phyloP scores from a whole-genome alignment of 2,329 filamentous ascomycete species.

The Chaetothyriales sp. region DNA sequence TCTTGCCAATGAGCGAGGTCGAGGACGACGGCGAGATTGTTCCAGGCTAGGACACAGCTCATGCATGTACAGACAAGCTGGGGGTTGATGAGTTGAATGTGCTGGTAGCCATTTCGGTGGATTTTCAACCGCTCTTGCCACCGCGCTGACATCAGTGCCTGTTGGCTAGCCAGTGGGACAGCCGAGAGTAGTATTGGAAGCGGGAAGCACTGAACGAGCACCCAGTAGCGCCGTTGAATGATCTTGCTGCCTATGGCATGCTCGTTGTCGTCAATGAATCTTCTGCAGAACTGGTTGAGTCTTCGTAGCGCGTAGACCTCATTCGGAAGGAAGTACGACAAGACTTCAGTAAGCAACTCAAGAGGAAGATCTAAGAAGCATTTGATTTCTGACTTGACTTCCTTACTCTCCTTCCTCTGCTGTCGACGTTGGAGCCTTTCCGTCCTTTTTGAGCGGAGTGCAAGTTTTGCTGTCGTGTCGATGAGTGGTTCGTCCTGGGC shows the following conservation, averaged over 20 bases:
- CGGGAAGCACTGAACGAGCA: conserved; percentile 16
- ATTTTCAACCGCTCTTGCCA: conserved; percentile 4
- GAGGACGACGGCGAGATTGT: conserved; percentile 16
- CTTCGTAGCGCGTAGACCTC: conserved; percentile 11
- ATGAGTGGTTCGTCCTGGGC: conserved; percentile 10
- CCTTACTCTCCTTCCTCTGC: conserved; percentile 9
- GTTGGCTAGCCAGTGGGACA: conserved; percentile 9
- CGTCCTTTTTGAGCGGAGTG: conserved; percentile 15
- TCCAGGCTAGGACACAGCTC: conserved; percentile 18
- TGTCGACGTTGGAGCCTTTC: conserved; percentile 10
- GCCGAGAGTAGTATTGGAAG: conserved; percentile 9
- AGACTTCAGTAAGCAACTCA: conserved; percentile 10
- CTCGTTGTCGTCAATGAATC: conserved; percentile 13
- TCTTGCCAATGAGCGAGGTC: conserved; percentile 17
- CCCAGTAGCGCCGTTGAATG: conserved; percentile 13
- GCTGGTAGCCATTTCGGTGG: conserved; percentile 16
- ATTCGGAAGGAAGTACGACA: conserved; percentile 10
- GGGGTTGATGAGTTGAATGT: conserved; percentile 14
- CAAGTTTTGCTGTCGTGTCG: conserved; percentile 12
- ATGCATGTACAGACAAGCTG: conserved; percentile 14
- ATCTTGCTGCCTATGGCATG: conserved; percentile 8
- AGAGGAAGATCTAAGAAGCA: conserved; percentile 14
- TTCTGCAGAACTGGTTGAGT: conserved; percentile 8
- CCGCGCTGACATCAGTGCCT: conserved; percentile 9
- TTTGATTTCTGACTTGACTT: conserved; percentile 9